Conservation (phyloP, 2,329 filamentous ascomycete species). For the Zymoseptoria ardabiliae region DNA sequence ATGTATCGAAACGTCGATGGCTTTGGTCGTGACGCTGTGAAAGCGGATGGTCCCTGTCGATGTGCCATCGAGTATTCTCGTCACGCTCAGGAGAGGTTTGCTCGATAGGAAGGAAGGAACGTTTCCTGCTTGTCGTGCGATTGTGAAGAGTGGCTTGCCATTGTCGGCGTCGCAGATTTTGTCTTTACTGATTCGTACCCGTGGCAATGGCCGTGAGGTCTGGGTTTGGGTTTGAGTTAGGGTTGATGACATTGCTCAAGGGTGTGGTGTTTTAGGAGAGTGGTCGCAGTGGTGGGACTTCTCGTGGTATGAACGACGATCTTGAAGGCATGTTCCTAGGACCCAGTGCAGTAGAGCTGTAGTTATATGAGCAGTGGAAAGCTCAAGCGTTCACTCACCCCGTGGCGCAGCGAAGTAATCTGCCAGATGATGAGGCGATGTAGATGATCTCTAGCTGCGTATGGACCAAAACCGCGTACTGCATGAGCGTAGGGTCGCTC, state of each 20-base stretch:
- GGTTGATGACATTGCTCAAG: conserved; percentile 1
- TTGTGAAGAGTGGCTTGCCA: conserved; percentile 9
- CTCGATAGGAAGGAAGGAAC: conserved; percentile 17
- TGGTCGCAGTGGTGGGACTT: neutral
- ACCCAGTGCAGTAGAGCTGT: neutral
- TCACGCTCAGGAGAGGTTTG: conserved; percentile 15
- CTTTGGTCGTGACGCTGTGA: conserved; percentile 11
- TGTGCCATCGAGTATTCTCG: conserved; percentile 3
- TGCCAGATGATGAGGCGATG: neutral
- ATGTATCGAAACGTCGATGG: conserved; percentile 14
- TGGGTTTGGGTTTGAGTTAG: conserved; percentile 12
- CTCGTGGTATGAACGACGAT: too few species aligned
- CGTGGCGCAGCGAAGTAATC: neutral
- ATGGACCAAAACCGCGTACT: neutral
- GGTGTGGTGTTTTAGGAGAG: neutral
- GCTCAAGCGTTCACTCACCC: neutral
- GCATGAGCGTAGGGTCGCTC: neutral
- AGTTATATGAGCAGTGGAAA: neutral
- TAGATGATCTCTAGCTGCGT: neutral
- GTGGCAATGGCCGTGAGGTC: conserved; percentile 12
- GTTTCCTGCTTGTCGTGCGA: conserved; percentile 13
- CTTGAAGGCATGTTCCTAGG: too few species aligned
- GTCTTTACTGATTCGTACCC: conserved; percentile 13
- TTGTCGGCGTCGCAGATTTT: conserved; percentile 12
- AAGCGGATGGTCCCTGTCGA: conserved; percentile 18